Evolutionary conservation across 2,329 filamentous ascomycete species (phyloP).

Genomic region (Malbranchea cinnamomea): DNA sequence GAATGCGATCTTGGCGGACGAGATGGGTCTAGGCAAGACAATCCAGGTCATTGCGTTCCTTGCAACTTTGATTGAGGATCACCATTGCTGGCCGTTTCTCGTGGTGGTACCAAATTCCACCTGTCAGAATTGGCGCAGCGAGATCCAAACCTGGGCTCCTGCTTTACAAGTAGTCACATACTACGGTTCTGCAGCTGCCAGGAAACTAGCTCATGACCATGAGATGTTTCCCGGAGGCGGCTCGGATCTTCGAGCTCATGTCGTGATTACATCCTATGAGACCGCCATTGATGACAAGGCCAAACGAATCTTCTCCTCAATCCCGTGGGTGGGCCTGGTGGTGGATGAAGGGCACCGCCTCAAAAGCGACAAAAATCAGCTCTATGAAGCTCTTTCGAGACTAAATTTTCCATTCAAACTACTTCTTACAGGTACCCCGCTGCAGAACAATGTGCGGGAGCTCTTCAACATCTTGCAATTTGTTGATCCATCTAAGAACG

Average conservation of each 20-base stretch:
- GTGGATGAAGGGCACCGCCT: slow-evolving; percentile 92
- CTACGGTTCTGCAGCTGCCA: slow-evolving; percentile 61
- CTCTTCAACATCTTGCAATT: slow-evolving; percentile 96
- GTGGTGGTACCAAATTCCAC: slow-evolving; percentile 91
- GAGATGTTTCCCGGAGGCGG: slow-evolving; percentile 60
- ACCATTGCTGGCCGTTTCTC: slow-evolving; percentile 77
- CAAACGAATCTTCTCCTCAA: slow-evolving; percentile 47
- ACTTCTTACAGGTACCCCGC: slow-evolving; percentile 72
- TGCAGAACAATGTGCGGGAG: slow-evolving; percentile 75
- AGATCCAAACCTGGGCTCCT: slow-evolving; percentile 89
- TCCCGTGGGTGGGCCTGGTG: slow-evolving; percentile 76
- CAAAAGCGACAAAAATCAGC: slow-evolving; percentile 76
- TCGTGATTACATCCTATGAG: slow-evolving; percentile 92
- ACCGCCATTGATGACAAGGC: slow-evolving; percentile 62
- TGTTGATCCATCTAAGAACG: slow-evolving; percentile 57
- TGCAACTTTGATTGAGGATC: slow-evolving; percentile 53
- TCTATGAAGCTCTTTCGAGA: slow-evolving; percentile 59
- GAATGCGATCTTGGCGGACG: slow-evolving; percentile 86
- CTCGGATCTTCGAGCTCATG: slow-evolving; percentile 65
- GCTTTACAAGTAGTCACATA: slow-evolving; percentile 79
- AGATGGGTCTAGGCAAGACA: slow-evolving; percentile 97
- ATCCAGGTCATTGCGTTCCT: slow-evolving; percentile 81
- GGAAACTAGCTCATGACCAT: slow-evolving; percentile 63
- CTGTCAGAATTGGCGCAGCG: slow-evolving; percentile 92
- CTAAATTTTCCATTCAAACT: slow-evolving; percentile 72